A percentile compares a stretch with the other conserved stretches of the same genome.
Evolutionary conservation across 495 filamentous ascomycete genomes (phyloP).

Genomic region (Pyrenula massariospora): DNA sequence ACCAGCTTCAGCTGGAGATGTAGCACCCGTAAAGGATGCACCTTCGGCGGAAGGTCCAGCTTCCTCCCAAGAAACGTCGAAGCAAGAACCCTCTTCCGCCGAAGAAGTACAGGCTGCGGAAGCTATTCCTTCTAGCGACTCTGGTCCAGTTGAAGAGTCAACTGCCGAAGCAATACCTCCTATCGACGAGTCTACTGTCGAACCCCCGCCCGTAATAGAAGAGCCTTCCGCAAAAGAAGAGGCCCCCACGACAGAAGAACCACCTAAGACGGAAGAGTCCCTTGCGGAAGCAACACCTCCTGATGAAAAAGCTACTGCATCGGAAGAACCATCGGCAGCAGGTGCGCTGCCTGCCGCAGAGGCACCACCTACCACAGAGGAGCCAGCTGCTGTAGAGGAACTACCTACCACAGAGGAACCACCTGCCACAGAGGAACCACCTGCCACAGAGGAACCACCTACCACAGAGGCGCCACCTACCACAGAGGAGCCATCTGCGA

Average conservation of each 20-base stretch:
- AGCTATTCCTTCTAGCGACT: background rate
- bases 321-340: background rate
- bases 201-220: slow-evolving; percentile 2
- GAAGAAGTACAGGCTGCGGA: slow-evolving; percentile 4
- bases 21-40: slow-evolving; percentile 3
- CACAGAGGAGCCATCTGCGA: background rate
- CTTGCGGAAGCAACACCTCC: background rate
- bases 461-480: background rate
- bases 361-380: slow-evolving; percentile 1
- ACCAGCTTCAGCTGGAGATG: slow-evolving; percentile 3
- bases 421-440: background rate
- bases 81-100: slow-evolving; percentile 4
- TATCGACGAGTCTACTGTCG: slow-evolving; percentile 6
- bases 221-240: slow-evolving; percentile 8
- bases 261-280: background rate
- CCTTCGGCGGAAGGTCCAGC: slow-evolving; percentile 7
- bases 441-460: slow-evolving; percentile 3
- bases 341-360: slow-evolving; percentile 1
- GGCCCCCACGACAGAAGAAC: slow-evolving; percentile 3
- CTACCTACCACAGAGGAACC: background rate
- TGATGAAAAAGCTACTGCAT: background rate
- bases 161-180: background rate
- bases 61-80: slow-evolving; percentile 3
- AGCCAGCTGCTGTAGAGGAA: slow-evolving; percentile 1
- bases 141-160: background rate